A percentile compares a stretch with the other conserved stretches of the same genome.
Conservation (phyloP, 2,329 filamentous ascomycete species). For the Epichloe typhina region DNA sequence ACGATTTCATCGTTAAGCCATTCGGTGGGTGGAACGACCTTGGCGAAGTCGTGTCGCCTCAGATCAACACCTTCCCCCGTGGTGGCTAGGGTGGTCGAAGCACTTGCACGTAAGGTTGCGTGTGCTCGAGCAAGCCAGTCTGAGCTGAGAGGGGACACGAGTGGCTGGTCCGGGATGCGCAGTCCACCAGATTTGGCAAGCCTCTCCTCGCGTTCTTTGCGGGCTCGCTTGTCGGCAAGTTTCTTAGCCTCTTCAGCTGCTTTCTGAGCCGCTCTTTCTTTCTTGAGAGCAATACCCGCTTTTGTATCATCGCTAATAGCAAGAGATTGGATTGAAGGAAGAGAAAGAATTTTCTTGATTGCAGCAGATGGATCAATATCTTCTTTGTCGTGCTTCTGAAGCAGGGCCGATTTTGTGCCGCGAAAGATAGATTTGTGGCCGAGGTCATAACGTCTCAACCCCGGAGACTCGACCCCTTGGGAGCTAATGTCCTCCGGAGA, state of each 20-base stretch:
- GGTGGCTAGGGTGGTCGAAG: constrained; percentile 25
- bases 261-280: constrained; percentile 11
- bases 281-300: constrained; percentile 4
- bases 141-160: constrained; percentile 17
- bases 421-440: neutral
- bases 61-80: constrained; percentile 39
- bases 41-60: constrained; percentile 45
- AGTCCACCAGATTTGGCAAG: constrained; percentile 19
- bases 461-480: neutral
- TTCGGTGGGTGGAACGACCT: constrained; percentile 37
- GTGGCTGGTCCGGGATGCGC: constrained; percentile 14
- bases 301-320: constrained; percentile 17
- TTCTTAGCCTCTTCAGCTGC: constrained; percentile 15
- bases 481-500: neutral
- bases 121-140: constrained; percentile 15
- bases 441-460: neutral
- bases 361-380: constrained; percentile 8
- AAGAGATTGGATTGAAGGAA: constrained; percentile 14
- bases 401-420: neutral
- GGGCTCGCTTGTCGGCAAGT: constrained; percentile 12
- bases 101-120: constrained; percentile 21
- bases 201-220: constrained; percentile 9
- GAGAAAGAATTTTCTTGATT: constrained; percentile 15
- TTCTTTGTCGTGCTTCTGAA: neutral
- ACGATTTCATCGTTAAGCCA: constrained; percentile 74